Evolutionary conservation across 129 eudicot genomes (phyloP), one percentile per base, ranked within the genome.

Genomic region (Saposhnikovia divaricata): DNA sequence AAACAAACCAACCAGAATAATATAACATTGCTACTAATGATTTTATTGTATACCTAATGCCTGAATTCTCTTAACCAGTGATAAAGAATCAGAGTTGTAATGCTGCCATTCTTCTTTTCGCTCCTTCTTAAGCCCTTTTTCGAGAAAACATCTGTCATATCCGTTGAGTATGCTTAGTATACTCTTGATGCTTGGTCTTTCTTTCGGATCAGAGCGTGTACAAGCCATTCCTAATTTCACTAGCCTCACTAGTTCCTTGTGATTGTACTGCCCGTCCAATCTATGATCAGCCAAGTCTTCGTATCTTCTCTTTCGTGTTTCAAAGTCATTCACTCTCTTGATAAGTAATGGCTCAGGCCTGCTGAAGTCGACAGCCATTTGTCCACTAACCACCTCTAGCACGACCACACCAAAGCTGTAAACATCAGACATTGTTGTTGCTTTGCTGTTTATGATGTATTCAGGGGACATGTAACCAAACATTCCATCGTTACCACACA

Each of bases 391-490:
- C 48, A 95, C 86, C 90, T 95, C 98, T 4, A 92, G 94, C 77
- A 92, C 77, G 81, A 95, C 97, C 55, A 95, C 90, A 0, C 98
- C 98, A 37, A 95, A 95, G 86, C 98, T 95, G 61, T 95, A 95
- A 45, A 95, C 88, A 80, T 95, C 98, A 16, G 92, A 92, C 89
- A 81, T 88, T 8, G 91, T 77, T 31, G 96, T 89, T 27, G 97
- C 97, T 68, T 86, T 91, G 4, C 97, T 97, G 21, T 88, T 87
- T 38, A 84, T 92, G 89, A 95, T 88, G 42, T 87, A 90, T 77
- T 95, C 98, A 0, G 98, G 98, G 28, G 98, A 87, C 84, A 95
- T 90, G 79, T 90, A 90, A 10, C 98, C 98, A 5, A 95, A 92
- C 53, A 95, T 92, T 81, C 98, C 98, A 3, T 85, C 81, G 9